Base-by-base conservation (phyloP, 805 yeast genomes). In the Kazachstania taianensis region DNA sequence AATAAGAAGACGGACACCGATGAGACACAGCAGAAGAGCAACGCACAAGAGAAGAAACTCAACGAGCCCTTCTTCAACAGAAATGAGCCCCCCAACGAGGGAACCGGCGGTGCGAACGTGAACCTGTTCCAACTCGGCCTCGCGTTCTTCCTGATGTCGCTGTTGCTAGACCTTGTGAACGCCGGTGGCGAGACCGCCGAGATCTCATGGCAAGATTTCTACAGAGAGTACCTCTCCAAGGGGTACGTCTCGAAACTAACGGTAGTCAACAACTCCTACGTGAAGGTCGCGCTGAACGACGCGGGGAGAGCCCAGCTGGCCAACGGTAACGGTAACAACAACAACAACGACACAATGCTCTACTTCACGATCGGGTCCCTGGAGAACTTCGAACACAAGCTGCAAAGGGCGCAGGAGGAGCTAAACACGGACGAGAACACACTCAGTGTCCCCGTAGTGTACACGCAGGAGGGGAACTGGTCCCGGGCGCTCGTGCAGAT, bases 191-290 rank as follows among this genome's bases (percentile, higher is more conserved):
- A 57, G n/a, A 49, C 55, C 5, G 59, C 61, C 37, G 86, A 83
- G 51, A 67, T 89, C 40, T 77, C 96, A 2, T 92, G 86, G 80
- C 97, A 92, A 63, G 94, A 89, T 52, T 89, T 92, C 63, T 72
- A 84, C 28, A 66, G 78, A 5, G 68, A 77, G 32, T 78, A 78
- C 50, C 66, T 92, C 41, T 82, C 80, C 42, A 81, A 77, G 48
- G 86, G 86, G 5, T 67, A 75, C 29, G 99, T 92, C 10, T 69
- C 75, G 32, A 74, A 72, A 44, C 65, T 92, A 35, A 60, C 75
- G 14, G 87, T 92, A 6, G 75, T 84, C 20, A 89, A 92, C 63
- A 80, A 81, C 49, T 65, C 73, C 9, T 69, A 70, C 32, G 98
- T 85, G 6, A 71, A 78, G 36, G 81, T 89, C 2, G 76, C 73